phyloP scores from a whole-genome alignment of 2,329 filamentous ascomycete species.

The Volutella citrinella region DNA sequence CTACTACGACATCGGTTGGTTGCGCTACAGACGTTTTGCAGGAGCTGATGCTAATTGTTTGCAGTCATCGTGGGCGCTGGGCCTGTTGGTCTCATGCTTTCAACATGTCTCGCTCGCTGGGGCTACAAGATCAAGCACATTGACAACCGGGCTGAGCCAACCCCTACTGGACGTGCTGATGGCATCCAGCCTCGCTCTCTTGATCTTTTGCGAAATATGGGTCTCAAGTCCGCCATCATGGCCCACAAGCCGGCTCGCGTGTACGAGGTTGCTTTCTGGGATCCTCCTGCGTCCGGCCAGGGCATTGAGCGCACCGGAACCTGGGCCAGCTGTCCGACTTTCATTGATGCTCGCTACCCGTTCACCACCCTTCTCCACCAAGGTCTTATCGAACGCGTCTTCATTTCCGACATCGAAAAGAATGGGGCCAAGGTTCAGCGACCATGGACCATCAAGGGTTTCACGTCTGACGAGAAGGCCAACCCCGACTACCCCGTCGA shows the following conservation, averaged over 20 bases:
- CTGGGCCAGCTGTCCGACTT: constrained; percentile 86
- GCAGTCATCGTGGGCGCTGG: constrained; percentile 84
- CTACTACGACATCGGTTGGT: background rate
- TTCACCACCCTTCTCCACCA: constrained; percentile 71
- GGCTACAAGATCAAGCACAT: constrained; percentile 95
- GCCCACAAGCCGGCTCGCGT: constrained; percentile 82
- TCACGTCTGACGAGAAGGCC: constrained; percentile 53
- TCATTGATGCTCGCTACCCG: constrained; percentile 70
- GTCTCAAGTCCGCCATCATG: constrained; percentile 85
- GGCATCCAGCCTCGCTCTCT: constrained; percentile 88
- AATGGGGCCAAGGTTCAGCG: constrained; percentile 60
- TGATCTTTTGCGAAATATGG: constrained; percentile 85
- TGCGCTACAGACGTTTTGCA: background rate
- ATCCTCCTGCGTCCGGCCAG: constrained; percentile 51
- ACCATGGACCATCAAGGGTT: constrained; percentile 62
- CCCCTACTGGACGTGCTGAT: constrained; percentile 80
- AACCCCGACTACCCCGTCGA: constrained; percentile 72
- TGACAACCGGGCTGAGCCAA: constrained; percentile 84
- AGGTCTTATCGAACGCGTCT: constrained; percentile 67
- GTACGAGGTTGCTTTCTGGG: constrained; percentile 74
- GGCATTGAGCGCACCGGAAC: constrained; percentile 65
- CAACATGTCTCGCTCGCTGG: constrained; percentile 85
- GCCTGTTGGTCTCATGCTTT: constrained; percentile 83
- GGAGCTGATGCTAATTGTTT: too few relatives aligned
- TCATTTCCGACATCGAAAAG: constrained; percentile 63